Base-by-base conservation (phyloP, 805 yeast species). In the Saccharomyces mikatae region DNA sequence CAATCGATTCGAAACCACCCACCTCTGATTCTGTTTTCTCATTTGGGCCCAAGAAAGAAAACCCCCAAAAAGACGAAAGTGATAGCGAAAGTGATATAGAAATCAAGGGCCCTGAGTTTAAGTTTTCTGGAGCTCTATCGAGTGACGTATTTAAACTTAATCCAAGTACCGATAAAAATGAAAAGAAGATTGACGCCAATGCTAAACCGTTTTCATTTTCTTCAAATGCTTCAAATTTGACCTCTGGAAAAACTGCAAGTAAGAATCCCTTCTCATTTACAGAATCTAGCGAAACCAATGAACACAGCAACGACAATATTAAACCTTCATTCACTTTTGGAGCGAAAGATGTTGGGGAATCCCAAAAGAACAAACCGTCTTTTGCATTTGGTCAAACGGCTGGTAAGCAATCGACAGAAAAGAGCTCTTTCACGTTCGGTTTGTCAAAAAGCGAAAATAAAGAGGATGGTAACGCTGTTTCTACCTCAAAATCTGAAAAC, bases 21-120 rank as follows among this genome's bases (percentile, higher is more conserved):
- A 74, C 80, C 2, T 73, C 74, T 2, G 73, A 76, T 54, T 74
- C 82, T n/a, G 80, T 78, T 5, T 81, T 81, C 66, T 72, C 75
- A 29, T 76, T 81, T 54, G 67, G 71, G 30, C 57, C 63, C 21
- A 65, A 63, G 44, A 59, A 60, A 41, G 52, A 52, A 46, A 59
- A 59, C 2, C 52, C 63, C 10, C 56, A 58, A 2, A 50, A 58
- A 11, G 62, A 68, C 22, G 62, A 62, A 26, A 67, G 70, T 55
- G 70, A 69, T 36, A 67, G 71, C 50, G 73, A 66, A 54, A 58
- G 62, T 52, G 68, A 63, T 14, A 56, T 65, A 9, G 68, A 69
- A 49, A 64, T 69, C 26, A 65, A 72, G 47, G 78, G 78, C 14
- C 79, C 78, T 48, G 62, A 69, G 27, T 76, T 76, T 58, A 70